Percentiles rank a stretch among this genome's conserved stretches.
Evolutionary conservation across 83 land plant species (phyloP).

Genomic region (Picea abies): DNA sequence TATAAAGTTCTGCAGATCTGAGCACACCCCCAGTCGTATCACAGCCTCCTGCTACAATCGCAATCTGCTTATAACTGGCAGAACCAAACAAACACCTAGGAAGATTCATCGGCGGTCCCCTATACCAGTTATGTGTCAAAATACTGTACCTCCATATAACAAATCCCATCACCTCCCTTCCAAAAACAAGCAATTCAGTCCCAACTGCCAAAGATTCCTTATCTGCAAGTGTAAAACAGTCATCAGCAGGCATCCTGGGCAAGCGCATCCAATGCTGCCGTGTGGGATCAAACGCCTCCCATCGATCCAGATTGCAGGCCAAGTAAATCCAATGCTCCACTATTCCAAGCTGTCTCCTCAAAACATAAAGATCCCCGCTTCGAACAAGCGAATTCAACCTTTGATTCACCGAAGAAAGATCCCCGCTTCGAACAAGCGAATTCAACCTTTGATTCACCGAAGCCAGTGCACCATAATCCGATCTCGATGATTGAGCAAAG

Average conservation of each 20-base stretch:
- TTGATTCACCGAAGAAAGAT: slow-evolving; percentile 41
- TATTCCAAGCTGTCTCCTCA: slow-evolving; percentile 44
- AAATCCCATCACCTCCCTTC: slow-evolving; percentile 60
- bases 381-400: slow-evolving; percentile 38
- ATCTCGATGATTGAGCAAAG: slow-evolving; percentile 40
- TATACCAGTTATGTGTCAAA: slow-evolving; percentile 46
- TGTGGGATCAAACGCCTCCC: slow-evolving; percentile 61
- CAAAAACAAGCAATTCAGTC: slow-evolving; percentile 73
- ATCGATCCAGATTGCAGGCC: slow-evolving; percentile 43
- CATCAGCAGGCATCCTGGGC: slow-evolving; percentile 56
- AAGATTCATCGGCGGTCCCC: slow-evolving; percentile 50
- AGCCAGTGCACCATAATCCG: slow-evolving; percentile 37
- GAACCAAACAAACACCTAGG: slow-evolving; percentile 79
- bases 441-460: slow-evolving; percentile 40
- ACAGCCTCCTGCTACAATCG: slow-evolving; percentile 47
- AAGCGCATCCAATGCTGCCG: slow-evolving; percentile 53
- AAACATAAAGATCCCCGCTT: slow-evolving; percentile 46
- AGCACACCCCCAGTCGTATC: slow-evolving; percentile 4
- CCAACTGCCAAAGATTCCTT: slow-evolving; percentile 95
- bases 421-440: slow-evolving; percentile 38
- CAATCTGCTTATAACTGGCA: slow-evolving; percentile 51
- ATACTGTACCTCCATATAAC: slow-evolving; percentile 78
- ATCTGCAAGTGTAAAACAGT: slow-evolving; percentile 54
- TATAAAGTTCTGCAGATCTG: slow-evolving; percentile 32
- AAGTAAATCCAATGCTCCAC: slow-evolving; percentile 70